These are phyloP conservation scores for Aspergillus sp. DNA, from an alignment of 2,329 filamentous ascomycete species.

Conservation along the genomic window DNA sequence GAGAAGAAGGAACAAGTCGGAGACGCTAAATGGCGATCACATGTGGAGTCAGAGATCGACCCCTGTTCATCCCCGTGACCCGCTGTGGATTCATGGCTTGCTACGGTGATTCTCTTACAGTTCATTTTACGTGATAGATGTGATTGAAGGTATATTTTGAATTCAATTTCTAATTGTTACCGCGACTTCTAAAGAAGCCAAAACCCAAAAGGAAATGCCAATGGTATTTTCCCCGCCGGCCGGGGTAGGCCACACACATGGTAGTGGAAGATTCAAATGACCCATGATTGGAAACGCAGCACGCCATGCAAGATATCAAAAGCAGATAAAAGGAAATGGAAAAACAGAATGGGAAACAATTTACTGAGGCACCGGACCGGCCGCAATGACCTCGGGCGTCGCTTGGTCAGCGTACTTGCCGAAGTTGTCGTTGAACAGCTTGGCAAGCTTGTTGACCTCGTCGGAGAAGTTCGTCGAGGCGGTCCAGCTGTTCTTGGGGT, in stretches of 20 bases:
- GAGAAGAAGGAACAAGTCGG: not conserved
- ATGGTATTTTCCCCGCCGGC: slow-evolving; percentile 15
- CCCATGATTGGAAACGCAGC: slow-evolving; percentile 17
- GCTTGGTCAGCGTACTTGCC: slow-evolving; percentile 89
- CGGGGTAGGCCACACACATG: slow-evolving; percentile 9
- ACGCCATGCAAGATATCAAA: slow-evolving; percentile 22
- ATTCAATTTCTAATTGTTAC: slow-evolving; percentile 2
- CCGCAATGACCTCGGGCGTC: slow-evolving; percentile 71
- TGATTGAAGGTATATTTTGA: no score
- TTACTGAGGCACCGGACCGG: slow-evolving; percentile 41
- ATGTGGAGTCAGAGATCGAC: not conserved
- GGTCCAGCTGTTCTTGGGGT: slow-evolving; percentile 92
- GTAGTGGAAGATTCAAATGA: slow-evolving; percentile 16
- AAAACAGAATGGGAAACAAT: slow-evolving; percentile 13
- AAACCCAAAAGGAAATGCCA: slow-evolving; percentile 3
- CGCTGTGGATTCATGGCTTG: not conserved
- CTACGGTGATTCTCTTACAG: no score
- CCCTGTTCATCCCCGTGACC: not conserved
- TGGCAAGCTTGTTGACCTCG: slow-evolving; percentile 88
- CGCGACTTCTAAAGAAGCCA: not conserved
- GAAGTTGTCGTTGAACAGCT: slow-evolving; percentile 95
- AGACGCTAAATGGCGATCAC: not conserved
- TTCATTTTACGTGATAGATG: no score
- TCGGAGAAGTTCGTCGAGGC: slow-evolving; percentile 76
- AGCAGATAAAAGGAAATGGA: slow-evolving; percentile 16